Conservation (phyloP, 2,329 filamentous ascomycete species). For the Xylariaceae sp. region DNA sequence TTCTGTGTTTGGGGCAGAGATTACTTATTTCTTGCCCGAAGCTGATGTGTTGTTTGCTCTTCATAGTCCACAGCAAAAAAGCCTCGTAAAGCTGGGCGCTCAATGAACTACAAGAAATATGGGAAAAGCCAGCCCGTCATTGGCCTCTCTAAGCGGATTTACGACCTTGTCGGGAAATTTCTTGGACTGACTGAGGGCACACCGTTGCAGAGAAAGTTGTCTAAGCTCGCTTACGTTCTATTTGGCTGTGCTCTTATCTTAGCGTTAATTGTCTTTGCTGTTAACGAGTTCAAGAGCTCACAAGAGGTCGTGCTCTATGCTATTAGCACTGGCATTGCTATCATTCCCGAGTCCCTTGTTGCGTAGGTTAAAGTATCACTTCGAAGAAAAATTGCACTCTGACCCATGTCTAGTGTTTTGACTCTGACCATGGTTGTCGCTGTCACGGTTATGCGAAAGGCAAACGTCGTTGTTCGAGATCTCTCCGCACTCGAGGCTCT, state of each 20-base stretch:
- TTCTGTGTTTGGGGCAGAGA: neutral
- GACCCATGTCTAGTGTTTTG: slow-evolving; percentile 44
- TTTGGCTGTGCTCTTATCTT: slow-evolving; percentile 66
- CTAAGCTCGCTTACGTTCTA: slow-evolving; percentile 72
- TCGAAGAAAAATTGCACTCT: slow-evolving; percentile 14
- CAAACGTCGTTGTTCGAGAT: slow-evolving; percentile 64
- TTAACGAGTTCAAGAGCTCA: slow-evolving; percentile 51
- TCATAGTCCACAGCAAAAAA: slow-evolving; percentile 45
- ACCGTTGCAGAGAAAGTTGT: slow-evolving; percentile 74
- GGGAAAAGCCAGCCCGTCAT: slow-evolving; percentile 50
- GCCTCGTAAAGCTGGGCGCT: slow-evolving; percentile 53
- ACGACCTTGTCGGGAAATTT: slow-evolving; percentile 54
- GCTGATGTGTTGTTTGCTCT: neutral
- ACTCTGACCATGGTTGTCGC: slow-evolving; percentile 70
- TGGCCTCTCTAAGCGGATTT: slow-evolving; percentile 45
- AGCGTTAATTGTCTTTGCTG: slow-evolving; percentile 57
- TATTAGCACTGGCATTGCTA: slow-evolving; percentile 58
- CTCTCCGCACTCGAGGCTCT: slow-evolving; percentile 67
- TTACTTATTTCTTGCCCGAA: neutral
- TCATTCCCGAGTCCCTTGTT: slow-evolving; percentile 64
- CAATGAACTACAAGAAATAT: slow-evolving; percentile 53
- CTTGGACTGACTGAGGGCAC: slow-evolving; percentile 66
- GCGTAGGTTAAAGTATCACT: slow-evolving; percentile 41
- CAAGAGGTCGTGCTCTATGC: slow-evolving; percentile 57
- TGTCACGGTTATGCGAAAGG: slow-evolving; percentile 62